Evolutionary conservation across 768 basidiomycete genomes (phyloP).

Genomic region (Solioccasus polychromus): DNA sequence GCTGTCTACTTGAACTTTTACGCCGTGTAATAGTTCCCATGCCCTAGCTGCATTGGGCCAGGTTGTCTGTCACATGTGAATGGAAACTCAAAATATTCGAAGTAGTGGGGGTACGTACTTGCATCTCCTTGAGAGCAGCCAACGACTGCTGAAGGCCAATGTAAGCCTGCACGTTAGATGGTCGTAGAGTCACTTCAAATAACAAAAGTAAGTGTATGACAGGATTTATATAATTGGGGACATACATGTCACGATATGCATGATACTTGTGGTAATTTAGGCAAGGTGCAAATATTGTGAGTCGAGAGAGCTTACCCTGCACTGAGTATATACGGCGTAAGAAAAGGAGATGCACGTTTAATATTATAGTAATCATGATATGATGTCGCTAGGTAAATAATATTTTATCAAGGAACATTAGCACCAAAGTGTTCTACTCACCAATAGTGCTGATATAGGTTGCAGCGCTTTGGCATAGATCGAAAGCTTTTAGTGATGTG

Average conservation of each 20-base stretch:
- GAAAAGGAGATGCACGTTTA: slow-evolving; percentile 57
- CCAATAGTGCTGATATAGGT: slow-evolving; percentile 66
- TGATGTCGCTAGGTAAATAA: slow-evolving; percentile 42
- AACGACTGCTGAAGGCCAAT: slow-evolving; percentile 65
- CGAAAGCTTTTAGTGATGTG: slow-evolving; percentile 63
- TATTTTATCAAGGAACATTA: slow-evolving; percentile 6
- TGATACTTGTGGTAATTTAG: slow-evolving; percentile 48
- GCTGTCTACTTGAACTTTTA: slow-evolving; percentile 51
- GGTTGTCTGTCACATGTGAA: slow-evolving; percentile 41
- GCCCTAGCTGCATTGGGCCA: slow-evolving; percentile 73
- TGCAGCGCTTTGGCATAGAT: slow-evolving; percentile 72
- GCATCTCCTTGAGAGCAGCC: slow-evolving; percentile 62
- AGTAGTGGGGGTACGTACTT: slow-evolving; percentile 41
- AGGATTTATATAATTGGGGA: slow-evolving; percentile 4
- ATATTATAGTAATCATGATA: slow-evolving; percentile 63
- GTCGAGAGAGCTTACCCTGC: slow-evolving; percentile 54
- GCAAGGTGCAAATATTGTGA: background rate
- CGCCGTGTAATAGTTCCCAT: slow-evolving; percentile 65
- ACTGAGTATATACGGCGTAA: slow-evolving; percentile 66
- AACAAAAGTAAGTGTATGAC: slow-evolving; percentile 11
- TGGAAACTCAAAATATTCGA: slow-evolving; percentile 3
- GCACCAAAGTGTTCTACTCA: slow-evolving; percentile 26
- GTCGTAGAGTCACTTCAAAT: slow-evolving; percentile 62
- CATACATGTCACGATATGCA: slow-evolving; percentile 75
- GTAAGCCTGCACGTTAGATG: slow-evolving; percentile 66